Base-by-base conservation (phyloP, 345 rosid genomes). In the Turnera subulata region DNA sequence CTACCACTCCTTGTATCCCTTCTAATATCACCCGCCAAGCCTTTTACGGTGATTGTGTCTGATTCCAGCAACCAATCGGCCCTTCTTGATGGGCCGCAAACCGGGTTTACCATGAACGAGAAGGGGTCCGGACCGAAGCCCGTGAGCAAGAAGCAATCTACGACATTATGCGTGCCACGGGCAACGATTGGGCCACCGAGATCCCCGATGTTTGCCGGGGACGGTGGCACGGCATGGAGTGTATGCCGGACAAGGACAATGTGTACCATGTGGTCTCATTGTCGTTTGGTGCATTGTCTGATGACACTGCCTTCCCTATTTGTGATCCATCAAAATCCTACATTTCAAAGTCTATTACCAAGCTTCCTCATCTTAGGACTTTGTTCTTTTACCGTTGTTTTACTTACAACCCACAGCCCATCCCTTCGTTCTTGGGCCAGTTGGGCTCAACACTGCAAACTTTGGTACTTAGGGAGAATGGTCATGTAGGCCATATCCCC, bases 161-260 rank as follows among this genome's bases (percentile, higher is more conserved):
- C 43, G 97, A 93, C 54, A 64, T 89, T 1, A 85, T 93, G 99
- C 79, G 76, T 11, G 94, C 94, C 14, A 92, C 96, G 0, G 95
- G 93, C 21, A 92, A 92, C 35, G 81, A 69, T 46, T 92, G 95
- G 93, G 88, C 98, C 25, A 66, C 85, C 2, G 77, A 81, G 0
- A 92, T 92, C 2, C 89, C 86, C 0, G 97, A 92, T 38, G 91
- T 89, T 23, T 92, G 98, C 39, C 82, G 89, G 0, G 91, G 98
- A 26, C 78, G 97, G 6, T 92, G 98, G 97, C 98, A 92, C 35
- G 97, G 98, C 21, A 92, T 92, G 21, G 96, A 92, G 80, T 92
- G 99, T 58, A 83, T 84, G 89, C 91, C 93, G 1, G 96, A 85
- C 72, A 77, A 85, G 65, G 86, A 82, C 9, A 80, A 80, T 20